Conservation (phyloP, 345 rosid species). For the Erucastrum elatum region DNA sequence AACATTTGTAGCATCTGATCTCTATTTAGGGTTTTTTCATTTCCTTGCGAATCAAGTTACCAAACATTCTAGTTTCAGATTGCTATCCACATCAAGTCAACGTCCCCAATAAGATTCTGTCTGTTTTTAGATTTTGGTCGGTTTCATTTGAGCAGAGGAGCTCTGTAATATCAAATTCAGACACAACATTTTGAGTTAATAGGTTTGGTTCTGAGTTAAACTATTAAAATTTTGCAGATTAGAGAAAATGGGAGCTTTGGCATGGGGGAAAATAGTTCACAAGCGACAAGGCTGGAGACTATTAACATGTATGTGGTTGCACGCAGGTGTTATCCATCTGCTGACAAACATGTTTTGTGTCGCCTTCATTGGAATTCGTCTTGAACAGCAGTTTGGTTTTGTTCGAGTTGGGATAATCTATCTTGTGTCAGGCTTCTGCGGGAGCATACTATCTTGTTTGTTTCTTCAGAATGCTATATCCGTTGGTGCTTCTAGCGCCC, state of each 20-base stretch:
- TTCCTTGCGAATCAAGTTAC: background rate
- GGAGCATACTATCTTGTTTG: slow-evolving; percentile 70
- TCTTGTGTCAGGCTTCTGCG: slow-evolving; percentile 77
- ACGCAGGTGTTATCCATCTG: slow-evolving; percentile 87
- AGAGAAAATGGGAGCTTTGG: slow-evolving; percentile 79
- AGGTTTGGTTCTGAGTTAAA: background rate
- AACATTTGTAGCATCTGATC: too few relatives aligned
- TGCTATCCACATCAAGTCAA: slow-evolving; percentile 10
- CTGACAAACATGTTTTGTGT: slow-evolving; percentile 76
- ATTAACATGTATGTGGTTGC: slow-evolving; percentile 82
- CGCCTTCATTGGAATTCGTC: slow-evolving; percentile 78
- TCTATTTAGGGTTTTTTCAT: slow-evolving; percentile 16
- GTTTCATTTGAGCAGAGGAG: background rate
- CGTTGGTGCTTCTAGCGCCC: slow-evolving; percentile 99
- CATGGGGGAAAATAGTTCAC: slow-evolving; percentile 65
- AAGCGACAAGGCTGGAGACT: slow-evolving; percentile 87
- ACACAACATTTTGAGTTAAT: too few relatives aligned
- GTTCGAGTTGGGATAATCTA: slow-evolving; percentile 69
- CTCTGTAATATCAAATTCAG: background rate
- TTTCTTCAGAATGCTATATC: slow-evolving; percentile 69
- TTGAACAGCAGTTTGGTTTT: slow-evolving; percentile 90
- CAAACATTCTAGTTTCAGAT: background rate
- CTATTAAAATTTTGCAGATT: slow-evolving; percentile 45
- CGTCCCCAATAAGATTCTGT: background rate
- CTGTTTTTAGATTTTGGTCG: background rate